Base-by-base conservation (phyloP, 306 rosid genomes). In the Quercus robur region DNA sequence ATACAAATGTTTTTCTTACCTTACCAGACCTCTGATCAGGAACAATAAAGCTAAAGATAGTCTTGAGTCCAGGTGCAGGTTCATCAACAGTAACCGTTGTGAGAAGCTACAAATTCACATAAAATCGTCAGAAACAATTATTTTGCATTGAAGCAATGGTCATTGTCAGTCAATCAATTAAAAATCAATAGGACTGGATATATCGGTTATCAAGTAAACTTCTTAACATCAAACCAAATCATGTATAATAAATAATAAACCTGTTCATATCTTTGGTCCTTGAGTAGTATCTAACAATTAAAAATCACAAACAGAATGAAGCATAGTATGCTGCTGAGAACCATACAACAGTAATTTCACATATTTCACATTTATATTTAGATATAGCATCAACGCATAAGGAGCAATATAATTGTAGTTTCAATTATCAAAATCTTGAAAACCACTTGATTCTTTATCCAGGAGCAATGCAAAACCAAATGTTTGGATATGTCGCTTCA, bases 1-100 rank as follows among this genome's bases (percentile, higher is more conserved):
- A 33, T 57, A 14, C 23, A 80, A 30, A 75, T 28, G 75, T 14
- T 72, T 52, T 69, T 46, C 74, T 75, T 81, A 94, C 99, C 97
- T 90, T 94, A 77, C 93, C 99, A 80, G 97, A 92, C 82, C 88
- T 92, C 87, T 94, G 97, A 73, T 94, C 97, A 38, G 99, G 97
- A 71, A 85, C 87, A 77, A 85, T 87, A 52, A 95, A 91, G 85
- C 98, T 93, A 56, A 95, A 86, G 81, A 91, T 93, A 44, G 98
- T 66, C 89, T 95, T 95, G 61, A 95, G 86, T 70, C 98, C 99
- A 81, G 97, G 97, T 55, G 97, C 97, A 19, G 94, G 91, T 74
- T 95, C 99, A 69, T 95, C 97, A 84, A 90, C 84, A n/a, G 99
- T 95, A 77, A 95, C 55, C 46, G 95, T 95, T 62, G 97, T 87